These are phyloP conservation scores for Fusarium liriodendri DNA, from an alignment of 2,329 filamentous ascomycete genomes.

Conservation along the genomic window DNA sequence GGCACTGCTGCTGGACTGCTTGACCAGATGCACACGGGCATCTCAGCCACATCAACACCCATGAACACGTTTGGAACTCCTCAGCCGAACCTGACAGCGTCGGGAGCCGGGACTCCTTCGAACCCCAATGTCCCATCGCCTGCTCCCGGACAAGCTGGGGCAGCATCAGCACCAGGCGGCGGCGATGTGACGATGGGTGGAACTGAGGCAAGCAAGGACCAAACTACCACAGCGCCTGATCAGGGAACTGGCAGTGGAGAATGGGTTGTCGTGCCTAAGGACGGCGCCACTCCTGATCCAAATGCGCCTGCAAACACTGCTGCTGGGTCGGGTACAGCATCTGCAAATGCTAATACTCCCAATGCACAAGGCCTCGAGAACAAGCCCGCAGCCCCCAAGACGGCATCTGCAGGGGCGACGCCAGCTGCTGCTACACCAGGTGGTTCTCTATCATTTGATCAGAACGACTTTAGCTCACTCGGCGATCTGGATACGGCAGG, in stretches of 20 bases:
- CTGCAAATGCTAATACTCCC: slow-evolving; percentile 47
- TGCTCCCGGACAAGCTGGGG: slow-evolving; percentile 44
- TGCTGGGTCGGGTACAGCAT: slow-evolving; percentile 22
- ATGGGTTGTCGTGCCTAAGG: slow-evolving; percentile 81
- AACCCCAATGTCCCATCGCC: slow-evolving; percentile 61
- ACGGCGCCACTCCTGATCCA: slow-evolving; percentile 58
- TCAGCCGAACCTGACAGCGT: slow-evolving; percentile 69
- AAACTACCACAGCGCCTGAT: slow-evolving; percentile 57
- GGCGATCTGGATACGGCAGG: slow-evolving; percentile 77
- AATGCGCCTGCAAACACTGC: slow-evolving; percentile 34
- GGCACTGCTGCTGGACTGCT: slow-evolving; percentile 73
- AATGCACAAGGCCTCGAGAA: slow-evolving; percentile 31
- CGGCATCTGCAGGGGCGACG: slow-evolving; percentile 36
- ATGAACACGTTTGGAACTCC: slow-evolving; percentile 70
- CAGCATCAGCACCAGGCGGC: slow-evolving; percentile 29
- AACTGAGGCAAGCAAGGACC: slow-evolving; percentile 52
- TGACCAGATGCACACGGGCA: slow-evolving; percentile 74
- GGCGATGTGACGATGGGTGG: slow-evolving; percentile 65
- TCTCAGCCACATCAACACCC: slow-evolving; percentile 70
- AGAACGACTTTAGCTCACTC: slow-evolving; percentile 72
- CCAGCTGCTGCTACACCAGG: slow-evolving; percentile 49
- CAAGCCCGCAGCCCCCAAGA: slow-evolving; percentile 36
- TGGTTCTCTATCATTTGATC: slow-evolving; percentile 60
- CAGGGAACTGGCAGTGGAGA: slow-evolving; percentile 69
- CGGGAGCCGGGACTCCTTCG: slow-evolving; percentile 67